Evolutionary conservation across 1,284 basidiomycete species (phyloP).

Genomic region (Tetrapyrgos nigripes): DNA sequence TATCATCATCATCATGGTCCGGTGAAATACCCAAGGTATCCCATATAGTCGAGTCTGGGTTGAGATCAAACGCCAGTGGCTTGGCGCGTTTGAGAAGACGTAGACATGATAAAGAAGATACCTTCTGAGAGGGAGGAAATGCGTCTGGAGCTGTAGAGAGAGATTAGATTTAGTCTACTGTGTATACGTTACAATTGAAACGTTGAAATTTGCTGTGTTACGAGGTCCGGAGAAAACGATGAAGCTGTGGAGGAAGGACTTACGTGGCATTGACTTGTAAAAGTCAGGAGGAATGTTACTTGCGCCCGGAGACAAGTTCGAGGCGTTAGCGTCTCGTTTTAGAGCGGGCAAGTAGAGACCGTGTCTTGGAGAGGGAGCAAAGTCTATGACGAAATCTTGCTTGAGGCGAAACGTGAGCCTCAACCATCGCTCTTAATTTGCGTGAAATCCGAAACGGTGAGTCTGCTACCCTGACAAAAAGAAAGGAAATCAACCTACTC

Average conservation of each 20-base stretch:
- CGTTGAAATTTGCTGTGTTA: neutral
- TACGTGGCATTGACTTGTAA: conserved; percentile 20
- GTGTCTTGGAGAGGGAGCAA: neutral
- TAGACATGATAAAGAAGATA: conserved; percentile 13
- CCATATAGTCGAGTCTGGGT: too few relatives aligned
- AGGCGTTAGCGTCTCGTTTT: neutral
- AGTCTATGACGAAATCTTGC: conserved; percentile 8
- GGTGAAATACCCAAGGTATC: too few relatives aligned
- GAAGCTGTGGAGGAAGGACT: conserved; percentile 8
- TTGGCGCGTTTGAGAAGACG: conserved; percentile 1
- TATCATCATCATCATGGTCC: too few relatives aligned
- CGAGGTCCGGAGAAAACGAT: neutral
- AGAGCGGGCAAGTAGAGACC: conserved; percentile 10
- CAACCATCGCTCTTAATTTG: conserved; percentile 3
- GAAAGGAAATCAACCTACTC: conserved; percentile 8
- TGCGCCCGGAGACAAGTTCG: neutral
- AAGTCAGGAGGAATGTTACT: neutral
- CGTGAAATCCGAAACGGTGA: neutral
- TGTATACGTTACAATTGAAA: neutral
- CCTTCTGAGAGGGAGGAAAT: conserved; percentile 15
- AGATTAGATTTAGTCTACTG: neutral
- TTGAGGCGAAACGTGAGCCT: conserved; percentile 12
- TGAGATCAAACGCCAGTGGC: conserved; percentile 21
- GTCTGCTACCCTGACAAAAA: neutral
- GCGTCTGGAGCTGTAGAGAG: conserved; percentile 28